Conservation (phyloP, 257 asterid species). For the Solanum medicagineum region DNA sequence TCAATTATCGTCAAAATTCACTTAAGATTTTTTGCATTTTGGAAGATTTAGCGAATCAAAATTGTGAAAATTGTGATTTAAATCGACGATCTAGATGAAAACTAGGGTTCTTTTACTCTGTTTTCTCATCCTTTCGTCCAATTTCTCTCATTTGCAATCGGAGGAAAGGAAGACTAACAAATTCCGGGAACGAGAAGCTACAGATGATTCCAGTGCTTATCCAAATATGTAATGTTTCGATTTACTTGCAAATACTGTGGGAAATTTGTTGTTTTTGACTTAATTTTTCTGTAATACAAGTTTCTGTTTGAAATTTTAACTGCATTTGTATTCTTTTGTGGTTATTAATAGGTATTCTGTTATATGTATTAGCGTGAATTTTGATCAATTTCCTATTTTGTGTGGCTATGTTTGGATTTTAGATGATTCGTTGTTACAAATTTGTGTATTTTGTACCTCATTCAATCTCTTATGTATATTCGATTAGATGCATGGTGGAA, state of each 20-base stretch:
- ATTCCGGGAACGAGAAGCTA: slow-evolving; percentile 92
- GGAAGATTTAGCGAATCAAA: neutral
- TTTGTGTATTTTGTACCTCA: neutral
- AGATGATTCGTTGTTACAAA: neutral
- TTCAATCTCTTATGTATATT: neutral
- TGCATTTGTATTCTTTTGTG: neutral
- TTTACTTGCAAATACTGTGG: neutral
- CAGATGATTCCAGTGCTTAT: slow-evolving; percentile 79
- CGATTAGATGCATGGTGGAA: neutral
- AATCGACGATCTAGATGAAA: slow-evolving; percentile 38
- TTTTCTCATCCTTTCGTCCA: slow-evolving; percentile 45
- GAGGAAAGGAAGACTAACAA: slow-evolving; percentile 57
- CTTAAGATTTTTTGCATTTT: neutral
- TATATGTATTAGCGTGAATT: neutral
- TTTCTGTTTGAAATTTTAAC: neutral
- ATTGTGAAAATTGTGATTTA: neutral
- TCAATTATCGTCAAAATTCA: neutral
- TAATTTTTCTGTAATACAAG: neutral
- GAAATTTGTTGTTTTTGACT: neutral
- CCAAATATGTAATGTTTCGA: slow-evolving; percentile 60
- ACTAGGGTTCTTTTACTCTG: slow-evolving; percentile 36
- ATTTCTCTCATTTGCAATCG: slow-evolving; percentile 43
- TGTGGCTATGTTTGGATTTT: neutral
- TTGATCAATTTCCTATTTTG: neutral
- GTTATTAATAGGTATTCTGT: neutral